phyloP scores from a whole-genome alignment of 2,329 filamentous ascomycete species.

The Dendrostoma leiphaemia region DNA sequence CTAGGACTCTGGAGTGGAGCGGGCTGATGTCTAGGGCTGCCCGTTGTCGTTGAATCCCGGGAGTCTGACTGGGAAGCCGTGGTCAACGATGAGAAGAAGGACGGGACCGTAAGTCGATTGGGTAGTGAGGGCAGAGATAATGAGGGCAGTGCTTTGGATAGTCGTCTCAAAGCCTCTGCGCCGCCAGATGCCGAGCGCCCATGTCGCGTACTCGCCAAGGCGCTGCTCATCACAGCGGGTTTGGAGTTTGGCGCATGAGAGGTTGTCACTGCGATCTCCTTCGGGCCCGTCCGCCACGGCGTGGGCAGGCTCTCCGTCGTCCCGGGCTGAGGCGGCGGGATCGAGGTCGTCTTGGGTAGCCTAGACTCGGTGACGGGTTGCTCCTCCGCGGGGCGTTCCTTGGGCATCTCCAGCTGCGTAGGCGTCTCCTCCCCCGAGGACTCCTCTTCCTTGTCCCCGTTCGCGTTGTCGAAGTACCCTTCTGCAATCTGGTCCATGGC shows the following conservation, averaged over 20 bases:
- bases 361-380: neutral
- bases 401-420: neutral
- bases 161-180: constrained; percentile 54
- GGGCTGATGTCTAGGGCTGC: constrained; percentile 22
- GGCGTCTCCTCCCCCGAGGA: constrained; percentile 13
- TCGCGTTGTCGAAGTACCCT: constrained; percentile 32
- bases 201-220: constrained; percentile 46
- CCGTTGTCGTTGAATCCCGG: constrained; percentile 20
- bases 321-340: constrained; percentile 18
- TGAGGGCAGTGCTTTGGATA: constrained; percentile 57
- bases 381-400: neutral
- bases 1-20: constrained; percentile 20
- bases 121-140: constrained; percentile 44
- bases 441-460: constrained; percentile 7
- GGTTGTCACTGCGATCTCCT: constrained; percentile 30
- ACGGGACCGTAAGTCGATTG: constrained; percentile 34
- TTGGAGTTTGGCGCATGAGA: constrained; percentile 25
- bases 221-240: constrained; percentile 43
- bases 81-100: constrained; percentile 37
- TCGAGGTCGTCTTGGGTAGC: neutral
- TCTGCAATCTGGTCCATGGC: constrained; percentile 45
- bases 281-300: constrained; percentile 43
- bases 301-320: constrained; percentile 24
- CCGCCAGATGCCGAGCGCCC: constrained; percentile 54
- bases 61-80: constrained; percentile 27